Base-by-base conservation (phyloP, 1,284 basidiomycete genomes). In the Inonotus obliquus region DNA sequence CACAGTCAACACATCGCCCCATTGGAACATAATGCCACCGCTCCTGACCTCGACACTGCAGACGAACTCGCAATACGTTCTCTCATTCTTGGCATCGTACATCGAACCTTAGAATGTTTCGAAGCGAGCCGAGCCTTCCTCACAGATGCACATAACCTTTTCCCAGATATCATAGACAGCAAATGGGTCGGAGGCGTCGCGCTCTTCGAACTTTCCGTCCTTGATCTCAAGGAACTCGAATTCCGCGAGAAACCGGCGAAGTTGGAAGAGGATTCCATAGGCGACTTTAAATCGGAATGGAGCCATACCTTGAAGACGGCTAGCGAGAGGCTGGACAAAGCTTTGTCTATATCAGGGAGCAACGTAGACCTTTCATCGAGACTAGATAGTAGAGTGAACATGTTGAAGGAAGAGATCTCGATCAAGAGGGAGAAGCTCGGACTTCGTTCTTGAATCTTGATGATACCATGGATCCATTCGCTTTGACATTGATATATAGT, bases 51-150 rank as follows among this genome's bases (percentile, higher is more conserved):
- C 21, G 85, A 89, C 68, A 87, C 84, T 0, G 72, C 82, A 0
- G 89, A 91, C 67, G 89, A 91, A 67, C 74, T 83, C n/a, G 87
- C 84, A 0, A 69, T 89, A 27, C 85, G 88, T 9, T 75, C 84
- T 0, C 79, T 91, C 2, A 78, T 91, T 5, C 77, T 91, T 14
- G 89, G 89, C 4, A 80, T 87, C 66, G 75, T 79, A 11, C 81
- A 89, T 67, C 82, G 86, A 35, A 85, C 84, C 0, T 71, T 80
- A 0, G 77, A 79, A 2, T 74, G 78, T 23, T 84, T 75, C 66
- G 66, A 65, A 0, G 68, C 77, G 0, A 72, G 83, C 0, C 79
- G 83, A 2, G 67, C 69, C 0, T 81, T 83, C 66, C 74, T 91
- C 23, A 67, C 71, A 7, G 82, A 86, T 29, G 83, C 86, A 0